Conservation (phyloP, 352 stramenopile species). For the Pythium volutum region DNA sequence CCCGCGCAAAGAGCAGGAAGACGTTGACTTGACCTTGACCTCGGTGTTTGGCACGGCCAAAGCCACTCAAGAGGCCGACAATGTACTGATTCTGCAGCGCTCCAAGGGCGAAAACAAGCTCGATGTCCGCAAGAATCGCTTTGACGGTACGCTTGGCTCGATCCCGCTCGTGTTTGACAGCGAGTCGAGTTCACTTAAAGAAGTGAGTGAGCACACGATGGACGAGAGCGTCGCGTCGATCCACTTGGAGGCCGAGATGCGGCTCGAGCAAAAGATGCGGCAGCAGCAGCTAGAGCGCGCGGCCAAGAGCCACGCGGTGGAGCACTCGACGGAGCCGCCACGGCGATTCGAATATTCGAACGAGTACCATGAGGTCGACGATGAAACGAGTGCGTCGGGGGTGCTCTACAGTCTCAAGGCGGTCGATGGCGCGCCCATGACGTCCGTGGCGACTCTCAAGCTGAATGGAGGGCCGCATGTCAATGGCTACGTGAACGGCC, state of each 20-base stretch:
- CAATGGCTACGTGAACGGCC: conserved; percentile 19
- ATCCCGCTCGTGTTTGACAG: conserved; percentile 86
- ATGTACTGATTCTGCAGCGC: conserved; percentile 98
- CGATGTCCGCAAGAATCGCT: conserved; percentile 97
- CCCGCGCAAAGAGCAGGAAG: conserved; percentile 97
- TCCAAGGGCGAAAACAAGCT: conserved; percentile 89
- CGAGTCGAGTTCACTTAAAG: conserved; percentile 52
- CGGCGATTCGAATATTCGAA: conserved; percentile 24
- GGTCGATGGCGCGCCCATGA: neutral
- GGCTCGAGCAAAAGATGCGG: conserved; percentile 57
- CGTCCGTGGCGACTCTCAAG: neutral
- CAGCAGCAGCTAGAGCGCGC: conserved; percentile 30
- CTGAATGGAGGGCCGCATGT: conserved; percentile 22
- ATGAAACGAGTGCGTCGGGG: conserved; percentile 1
- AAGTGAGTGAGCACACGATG: conserved; percentile 70
- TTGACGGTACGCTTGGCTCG: conserved; percentile 89
- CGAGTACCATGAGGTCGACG: conserved; percentile 3
- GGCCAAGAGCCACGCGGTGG: neutral
- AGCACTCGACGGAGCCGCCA: conserved; percentile 1
- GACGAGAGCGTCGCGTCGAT: conserved; percentile 64
- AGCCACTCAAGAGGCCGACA: conserved; percentile 99
- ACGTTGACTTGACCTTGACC: conserved; percentile 89
- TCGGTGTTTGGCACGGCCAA: conserved; percentile 99
- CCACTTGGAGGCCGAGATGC: conserved; percentile 77
- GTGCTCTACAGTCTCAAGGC: conserved; percentile 15